Evolutionary conservation across 257 asterid genomes (phyloP).

Genomic region (Plantago major): DNA sequence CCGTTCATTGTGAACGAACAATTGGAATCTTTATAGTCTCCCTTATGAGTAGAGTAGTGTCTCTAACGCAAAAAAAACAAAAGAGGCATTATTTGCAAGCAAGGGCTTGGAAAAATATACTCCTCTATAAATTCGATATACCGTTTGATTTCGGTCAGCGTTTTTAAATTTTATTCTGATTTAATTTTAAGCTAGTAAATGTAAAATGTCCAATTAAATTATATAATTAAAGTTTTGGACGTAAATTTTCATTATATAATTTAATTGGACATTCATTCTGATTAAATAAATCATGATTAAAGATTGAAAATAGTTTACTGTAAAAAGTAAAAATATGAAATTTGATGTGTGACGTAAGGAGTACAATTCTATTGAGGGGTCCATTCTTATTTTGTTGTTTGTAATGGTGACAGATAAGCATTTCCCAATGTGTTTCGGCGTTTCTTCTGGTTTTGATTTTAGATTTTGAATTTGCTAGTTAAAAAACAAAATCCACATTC

Average conservation of each 20-base stretch:
- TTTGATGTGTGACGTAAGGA: no score
- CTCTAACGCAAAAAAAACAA: constrained; percentile 28
- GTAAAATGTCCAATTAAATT: no score
- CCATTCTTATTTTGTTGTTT: constrained; percentile 33
- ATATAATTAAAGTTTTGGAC: no score
- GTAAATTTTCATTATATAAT: no score
- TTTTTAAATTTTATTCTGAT: no score
- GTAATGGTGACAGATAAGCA: constrained; percentile 48
- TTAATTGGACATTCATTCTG: no score
- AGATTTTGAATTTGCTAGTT: not conserved
- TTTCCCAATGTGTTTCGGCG: constrained; percentile 74
- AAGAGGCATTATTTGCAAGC: constrained; percentile 23
- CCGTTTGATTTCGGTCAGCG: no score
- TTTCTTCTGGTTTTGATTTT: constrained; percentile 42
- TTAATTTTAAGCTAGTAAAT: no score
- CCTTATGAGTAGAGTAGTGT: constrained; percentile 8
- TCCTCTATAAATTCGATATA: no score
- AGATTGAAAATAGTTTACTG: no score
- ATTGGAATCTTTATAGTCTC: constrained; percentile 43
- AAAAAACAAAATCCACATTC: constrained; percentile 12
- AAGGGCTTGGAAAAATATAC: constrained; percentile 21
- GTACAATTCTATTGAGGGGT: constrained; percentile 18
- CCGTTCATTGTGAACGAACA: constrained; percentile 37
- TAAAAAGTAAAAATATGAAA: no score
- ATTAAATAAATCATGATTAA: no score